Evolutionary conservation across 345 rosid species (phyloP), one percentile per base, ranked within the genome.

Genomic region (Eucalyptus cladocalyx): DNA sequence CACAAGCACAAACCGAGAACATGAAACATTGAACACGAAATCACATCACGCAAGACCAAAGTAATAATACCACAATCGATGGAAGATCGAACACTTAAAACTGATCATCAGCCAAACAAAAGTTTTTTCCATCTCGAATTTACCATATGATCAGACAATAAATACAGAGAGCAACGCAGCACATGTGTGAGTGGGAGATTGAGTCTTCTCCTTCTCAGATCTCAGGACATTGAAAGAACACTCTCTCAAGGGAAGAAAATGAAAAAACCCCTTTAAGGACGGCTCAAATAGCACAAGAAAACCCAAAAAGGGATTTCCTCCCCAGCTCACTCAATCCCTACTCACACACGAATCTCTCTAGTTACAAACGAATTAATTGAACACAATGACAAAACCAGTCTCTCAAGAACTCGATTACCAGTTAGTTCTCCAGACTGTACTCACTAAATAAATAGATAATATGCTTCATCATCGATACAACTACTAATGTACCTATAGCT

Each of bases 271-370:
- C 93, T 92, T 87, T 91, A 53, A 85, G 96, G 96, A 94, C 93
- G 94, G 97, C 98, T 94, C 95, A 87, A 83, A 86, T 86, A 94
- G 97, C 98, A 90, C 97, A 89, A 56, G 87, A 94, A 96, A 94
- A 95, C 93, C 96, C 95, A 92, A 91, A 91, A 51, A 92, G 92
- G 91, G 89, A 15, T 86, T 86, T 51, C 18, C 14, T 43, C 80
- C 43, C 90, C 89, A 80, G 5, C 87, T 58, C 49, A 43, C 86
- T n/a, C 89, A 87, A 76, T 62, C 90, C 17, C 87, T 86, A 45
- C 42, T 83, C 88, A 88, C 87, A 88, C 88, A 88, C 81, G 23
- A 51, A 56, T 32, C 26, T 47, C 49, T 88, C 90, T 48, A 87
- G 60, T 86, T 76, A 76, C 83, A 86, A 86, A 49, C 87, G n/a